Evolutionary conservation across 2,329 filamentous ascomycete species (phyloP).

Genomic region (Sporothrix inflata): DNA sequence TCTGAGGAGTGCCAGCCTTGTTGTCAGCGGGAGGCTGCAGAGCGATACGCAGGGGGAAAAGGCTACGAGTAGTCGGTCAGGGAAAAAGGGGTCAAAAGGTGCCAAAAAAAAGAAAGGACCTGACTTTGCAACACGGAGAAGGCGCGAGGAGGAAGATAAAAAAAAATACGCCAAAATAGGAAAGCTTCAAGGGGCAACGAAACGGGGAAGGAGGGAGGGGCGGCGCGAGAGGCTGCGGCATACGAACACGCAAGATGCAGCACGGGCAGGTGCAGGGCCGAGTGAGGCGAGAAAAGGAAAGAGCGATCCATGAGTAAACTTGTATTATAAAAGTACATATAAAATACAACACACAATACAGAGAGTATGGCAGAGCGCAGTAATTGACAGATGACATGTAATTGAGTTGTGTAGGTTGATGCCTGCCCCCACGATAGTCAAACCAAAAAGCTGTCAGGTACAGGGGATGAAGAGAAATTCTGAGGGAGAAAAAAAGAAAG

Average conservation of each 20-base stretch:
- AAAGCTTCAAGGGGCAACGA: conserved; percentile 17
- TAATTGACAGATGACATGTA: background rate
- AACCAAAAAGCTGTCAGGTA: background rate
- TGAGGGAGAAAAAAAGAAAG: background rate
- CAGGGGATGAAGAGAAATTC: background rate
- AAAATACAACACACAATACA: background rate
- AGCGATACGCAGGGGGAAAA: background rate
- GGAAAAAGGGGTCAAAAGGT: background rate
- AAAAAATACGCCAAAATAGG: conserved; percentile 6
- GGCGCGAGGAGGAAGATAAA: conserved; percentile 1
- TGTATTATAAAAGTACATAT: background rate
- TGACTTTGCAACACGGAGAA: background rate
- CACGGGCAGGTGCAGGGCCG: conserved; percentile 1
- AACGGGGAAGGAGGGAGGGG: background rate
- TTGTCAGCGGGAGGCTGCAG: background rate
- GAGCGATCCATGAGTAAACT: background rate
- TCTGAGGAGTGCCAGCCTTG: background rate
- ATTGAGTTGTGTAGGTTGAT: background rate
- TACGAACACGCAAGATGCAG: conserved; percentile 1
- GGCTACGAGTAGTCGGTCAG: background rate
- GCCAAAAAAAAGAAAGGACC: background rate
- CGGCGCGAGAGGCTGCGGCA: background rate
- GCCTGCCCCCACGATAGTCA: background rate
- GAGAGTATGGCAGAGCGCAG: background rate
- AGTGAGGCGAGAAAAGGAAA: background rate